Percentiles rank a stretch among this genome's conserved stretches.
Evolutionary conservation across 2,329 filamentous ascomycete species (phyloP).

Genomic region (Conoideocrella luteorostrata): DNA sequence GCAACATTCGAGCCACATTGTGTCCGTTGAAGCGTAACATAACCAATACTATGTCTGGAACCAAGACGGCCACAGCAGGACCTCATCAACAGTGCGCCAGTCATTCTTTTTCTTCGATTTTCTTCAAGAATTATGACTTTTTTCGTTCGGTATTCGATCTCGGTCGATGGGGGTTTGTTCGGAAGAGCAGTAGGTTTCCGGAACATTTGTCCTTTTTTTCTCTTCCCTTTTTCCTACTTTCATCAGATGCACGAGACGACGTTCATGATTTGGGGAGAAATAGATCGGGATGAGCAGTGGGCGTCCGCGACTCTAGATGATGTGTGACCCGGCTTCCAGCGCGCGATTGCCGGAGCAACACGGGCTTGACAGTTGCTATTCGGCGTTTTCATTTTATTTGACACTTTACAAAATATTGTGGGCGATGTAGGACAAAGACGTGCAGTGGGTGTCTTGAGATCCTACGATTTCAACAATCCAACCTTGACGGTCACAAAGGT

Average conservation of each 20-base stretch:
- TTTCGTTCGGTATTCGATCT: neutral
- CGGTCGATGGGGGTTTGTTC: conserved; percentile 5
- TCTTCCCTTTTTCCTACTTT: neutral
- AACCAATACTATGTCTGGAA: neutral
- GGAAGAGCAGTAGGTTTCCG: conserved; percentile 21
- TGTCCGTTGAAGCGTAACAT: conserved; percentile 18
- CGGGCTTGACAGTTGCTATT: too few relatives aligned
- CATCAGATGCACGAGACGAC: conserved; percentile 1
- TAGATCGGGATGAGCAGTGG: conserved; percentile 8
- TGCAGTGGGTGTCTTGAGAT: conserved; percentile 14
- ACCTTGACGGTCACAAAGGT: neutral
- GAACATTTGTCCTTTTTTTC: conserved; percentile 6
- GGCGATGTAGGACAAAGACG: conserved; percentile 8
- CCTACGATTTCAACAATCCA: conserved; percentile 14
- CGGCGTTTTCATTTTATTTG: conserved; percentile 2
- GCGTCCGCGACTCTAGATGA: conserved; percentile 1
- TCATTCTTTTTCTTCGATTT: neutral
- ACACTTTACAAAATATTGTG: neutral
- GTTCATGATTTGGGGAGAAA: neutral
- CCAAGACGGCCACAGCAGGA: neutral
- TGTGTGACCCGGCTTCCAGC: conserved; percentile 1
- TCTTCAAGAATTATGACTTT: neutral
- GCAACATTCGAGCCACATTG: conserved; percentile 15
- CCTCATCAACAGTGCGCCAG: neutral
- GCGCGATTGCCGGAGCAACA: too few relatives aligned